These are phyloP conservation scores for Malassezia obtusa DNA, from an alignment of 1,284 basidiomycete genomes.

Conservation along the genomic window DNA sequence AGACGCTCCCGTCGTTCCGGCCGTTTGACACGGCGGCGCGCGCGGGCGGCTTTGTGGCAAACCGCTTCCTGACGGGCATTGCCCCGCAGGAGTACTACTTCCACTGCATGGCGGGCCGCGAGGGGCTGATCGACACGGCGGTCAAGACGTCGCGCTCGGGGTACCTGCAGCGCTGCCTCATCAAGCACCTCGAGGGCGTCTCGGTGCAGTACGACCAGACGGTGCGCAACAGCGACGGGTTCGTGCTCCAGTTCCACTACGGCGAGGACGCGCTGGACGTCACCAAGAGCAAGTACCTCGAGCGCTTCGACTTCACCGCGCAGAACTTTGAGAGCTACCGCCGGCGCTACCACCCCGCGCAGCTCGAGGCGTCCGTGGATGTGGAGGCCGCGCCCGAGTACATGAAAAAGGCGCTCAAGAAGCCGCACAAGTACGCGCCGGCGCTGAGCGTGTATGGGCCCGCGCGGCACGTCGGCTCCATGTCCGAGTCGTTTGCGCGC, in stretches of 20 bases:
- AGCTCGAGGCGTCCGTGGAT: conserved; percentile 58
- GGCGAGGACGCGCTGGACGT: conserved; percentile 95
- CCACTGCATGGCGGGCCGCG: conserved; percentile 99
- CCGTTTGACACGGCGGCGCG: conserved; percentile 93
- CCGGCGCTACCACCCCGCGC: conserved; percentile 58
- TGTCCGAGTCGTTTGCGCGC: conserved; percentile 82
- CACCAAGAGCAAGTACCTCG: conserved; percentile 60
- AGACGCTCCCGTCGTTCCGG: conserved; percentile 94
- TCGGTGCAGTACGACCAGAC: conserved; percentile 97
- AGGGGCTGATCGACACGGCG: conserved; percentile 97
- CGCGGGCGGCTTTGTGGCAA: conserved; percentile 98
- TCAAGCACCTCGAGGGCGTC: conserved; percentile 95
- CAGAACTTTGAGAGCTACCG: conserved; percentile 75
- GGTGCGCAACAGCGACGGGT: conserved; percentile 85
- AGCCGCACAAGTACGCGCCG: conserved; percentile 65
- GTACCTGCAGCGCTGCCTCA: conserved; percentile 92
- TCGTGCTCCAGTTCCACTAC: conserved; percentile 91
- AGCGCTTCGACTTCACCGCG: conserved; percentile 85
- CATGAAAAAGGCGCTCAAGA: conserved; percentile 86
- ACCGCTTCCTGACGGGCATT: conserved; percentile 96
- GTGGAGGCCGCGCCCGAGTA: conserved; percentile 61
- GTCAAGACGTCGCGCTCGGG: conserved; percentile 98
- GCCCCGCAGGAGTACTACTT: conserved; percentile 99
- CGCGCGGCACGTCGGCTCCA: conserved; percentile 71
- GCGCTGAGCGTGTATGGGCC: conserved; percentile 70